Evolutionary conservation across 345 rosid genomes (phyloP).

Genomic region (Populus tremula): DNA sequence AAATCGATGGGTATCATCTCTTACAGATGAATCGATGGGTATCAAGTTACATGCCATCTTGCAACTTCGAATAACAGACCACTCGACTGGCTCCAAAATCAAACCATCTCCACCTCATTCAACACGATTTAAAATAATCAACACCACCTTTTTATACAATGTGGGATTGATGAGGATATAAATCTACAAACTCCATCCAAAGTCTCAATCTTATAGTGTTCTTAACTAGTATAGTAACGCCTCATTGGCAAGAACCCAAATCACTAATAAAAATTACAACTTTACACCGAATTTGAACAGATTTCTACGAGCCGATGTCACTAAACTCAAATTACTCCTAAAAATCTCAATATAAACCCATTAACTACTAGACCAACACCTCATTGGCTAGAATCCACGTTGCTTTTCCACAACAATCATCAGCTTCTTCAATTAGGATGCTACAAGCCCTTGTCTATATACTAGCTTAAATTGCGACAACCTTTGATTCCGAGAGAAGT

Average conservation of each 20-base stretch:
- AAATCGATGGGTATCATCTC: neutral
- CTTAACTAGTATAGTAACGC: neutral
- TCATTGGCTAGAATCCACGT: no score
- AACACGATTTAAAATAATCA: no score
- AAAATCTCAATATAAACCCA: no score
- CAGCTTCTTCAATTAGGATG: neutral
- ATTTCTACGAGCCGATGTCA: neutral
- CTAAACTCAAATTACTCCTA: neutral
- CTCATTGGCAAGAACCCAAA: neutral
- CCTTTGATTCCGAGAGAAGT: slow-evolving; percentile 93
- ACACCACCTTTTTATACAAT: neutral
- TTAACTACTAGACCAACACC: neutral
- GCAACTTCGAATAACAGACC: no score
- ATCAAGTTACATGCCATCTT: no score
- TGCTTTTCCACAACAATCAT: neutral
- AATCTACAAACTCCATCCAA: neutral
- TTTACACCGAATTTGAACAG: neutral
- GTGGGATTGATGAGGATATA: neutral
- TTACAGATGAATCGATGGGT: neutral
- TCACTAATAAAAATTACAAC: no score
- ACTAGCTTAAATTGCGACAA: slow-evolving; percentile 10
- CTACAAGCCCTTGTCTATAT: slow-evolving; percentile 3
- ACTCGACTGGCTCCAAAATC: neutral
- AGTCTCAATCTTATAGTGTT: neutral
- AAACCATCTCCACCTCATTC: neutral